These are phyloP conservation scores for Dryas alaskensis DNA, from an alignment of 306 rosid genomes.

Conservation along the genomic window DNA sequence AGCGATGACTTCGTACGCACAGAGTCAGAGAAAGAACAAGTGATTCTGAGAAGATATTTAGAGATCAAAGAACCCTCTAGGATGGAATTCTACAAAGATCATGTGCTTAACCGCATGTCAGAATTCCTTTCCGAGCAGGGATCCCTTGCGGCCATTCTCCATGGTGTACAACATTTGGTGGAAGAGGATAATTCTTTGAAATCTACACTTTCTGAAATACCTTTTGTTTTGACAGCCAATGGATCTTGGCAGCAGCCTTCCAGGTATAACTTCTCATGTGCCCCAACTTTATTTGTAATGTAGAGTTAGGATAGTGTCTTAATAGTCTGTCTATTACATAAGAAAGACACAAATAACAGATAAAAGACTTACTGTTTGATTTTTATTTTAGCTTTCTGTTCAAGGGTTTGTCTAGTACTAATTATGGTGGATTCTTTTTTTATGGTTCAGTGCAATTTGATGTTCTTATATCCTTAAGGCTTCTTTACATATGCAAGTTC, in stretches of 20 bases:
- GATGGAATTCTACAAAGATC: constrained; percentile 79
- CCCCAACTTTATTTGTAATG: not conserved
- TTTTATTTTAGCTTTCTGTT: not conserved
- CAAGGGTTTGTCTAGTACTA: not conserved
- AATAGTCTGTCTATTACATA: not conserved
- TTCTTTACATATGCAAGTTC: not conserved
- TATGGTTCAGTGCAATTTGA: not conserved
- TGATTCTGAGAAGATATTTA: constrained; percentile 65
- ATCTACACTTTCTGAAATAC: constrained; percentile 54
- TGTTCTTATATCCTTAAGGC: not conserved
- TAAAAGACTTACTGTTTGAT: not conserved
- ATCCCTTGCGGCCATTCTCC: constrained; percentile 61
- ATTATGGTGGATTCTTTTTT: not conserved
- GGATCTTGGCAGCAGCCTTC: constrained; percentile 93
- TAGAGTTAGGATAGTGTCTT: not conserved
- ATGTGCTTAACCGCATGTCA: constrained; percentile 66
- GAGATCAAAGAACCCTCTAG: constrained; percentile 69
- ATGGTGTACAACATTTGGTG: constrained; percentile 64
- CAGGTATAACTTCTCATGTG: constrained; percentile 42
- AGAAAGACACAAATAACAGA: not conserved
- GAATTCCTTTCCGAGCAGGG: constrained; percentile 59
- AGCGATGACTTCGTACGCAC: constrained; percentile 76
- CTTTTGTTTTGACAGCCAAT: constrained; percentile 83
- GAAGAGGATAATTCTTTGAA: constrained; percentile 65
- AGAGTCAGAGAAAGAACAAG: constrained; percentile 76